Conservation (phyloP, 208 protist species). For the Sergeia podlipaevii region DNA sequence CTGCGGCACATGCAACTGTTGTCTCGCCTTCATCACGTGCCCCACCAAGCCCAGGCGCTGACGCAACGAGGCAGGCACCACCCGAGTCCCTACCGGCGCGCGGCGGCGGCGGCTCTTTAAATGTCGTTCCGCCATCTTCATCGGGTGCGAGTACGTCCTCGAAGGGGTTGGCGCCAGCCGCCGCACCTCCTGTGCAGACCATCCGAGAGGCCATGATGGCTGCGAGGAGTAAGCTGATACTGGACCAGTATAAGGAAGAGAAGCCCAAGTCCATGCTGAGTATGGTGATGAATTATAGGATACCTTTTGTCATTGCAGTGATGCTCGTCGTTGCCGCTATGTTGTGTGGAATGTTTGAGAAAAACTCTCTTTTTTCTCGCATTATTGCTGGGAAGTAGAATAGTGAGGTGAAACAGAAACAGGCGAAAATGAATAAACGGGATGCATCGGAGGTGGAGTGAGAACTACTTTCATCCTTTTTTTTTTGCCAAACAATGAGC, state of each 20-base stretch:
- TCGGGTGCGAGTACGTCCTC: too few relatives aligned
- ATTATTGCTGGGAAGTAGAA: slow-evolving; percentile 32
- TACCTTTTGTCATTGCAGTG: slow-evolving; percentile 33
- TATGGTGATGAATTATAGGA: slow-evolving; percentile 33
- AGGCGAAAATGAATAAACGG: too few relatives aligned
- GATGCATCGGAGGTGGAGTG: too few relatives aligned
- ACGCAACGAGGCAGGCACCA: background rate
- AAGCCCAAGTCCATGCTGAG: slow-evolving; percentile 14
- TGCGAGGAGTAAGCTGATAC: slow-evolving; percentile 2
- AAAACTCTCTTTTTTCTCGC: slow-evolving; percentile 40
- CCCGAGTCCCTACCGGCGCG: background rate
- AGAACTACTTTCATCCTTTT: too few relatives aligned
- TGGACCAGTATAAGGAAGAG: background rate
- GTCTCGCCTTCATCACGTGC: background rate
- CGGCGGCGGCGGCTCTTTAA: background rate
- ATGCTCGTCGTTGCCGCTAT: slow-evolving; percentile 51
- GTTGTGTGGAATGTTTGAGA: slow-evolving; percentile 62
- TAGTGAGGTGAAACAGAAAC: background rate
- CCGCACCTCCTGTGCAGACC: too few relatives aligned
- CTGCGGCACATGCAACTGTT: background rate
- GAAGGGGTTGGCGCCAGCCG: too few relatives aligned
- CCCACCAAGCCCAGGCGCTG: background rate
- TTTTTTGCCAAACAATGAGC: too few relatives aligned
- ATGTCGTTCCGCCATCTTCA: too few relatives aligned
- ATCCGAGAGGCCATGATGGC: too few relatives aligned